A percentile compares a stretch with the other conserved stretches of the same genome.
Evolutionary conservation across 2,329 filamentous ascomycete genomes (phyloP).

Genomic region (Myrmaecium sp.): DNA sequence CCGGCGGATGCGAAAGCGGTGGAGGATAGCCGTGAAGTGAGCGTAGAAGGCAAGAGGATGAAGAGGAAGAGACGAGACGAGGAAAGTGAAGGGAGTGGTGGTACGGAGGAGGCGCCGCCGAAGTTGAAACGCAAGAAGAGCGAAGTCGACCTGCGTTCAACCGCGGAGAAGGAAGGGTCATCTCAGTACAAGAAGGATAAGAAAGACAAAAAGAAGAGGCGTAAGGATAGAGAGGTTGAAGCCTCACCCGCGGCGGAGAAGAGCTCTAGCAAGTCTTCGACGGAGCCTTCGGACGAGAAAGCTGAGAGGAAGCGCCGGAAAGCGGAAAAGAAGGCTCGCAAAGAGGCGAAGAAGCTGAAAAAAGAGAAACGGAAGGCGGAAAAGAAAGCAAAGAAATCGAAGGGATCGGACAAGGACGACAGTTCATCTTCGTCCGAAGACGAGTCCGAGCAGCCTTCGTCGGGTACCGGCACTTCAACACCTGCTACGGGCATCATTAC

Average conservation of each 20-base stretch:
- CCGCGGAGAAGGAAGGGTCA: slow-evolving; percentile 1
- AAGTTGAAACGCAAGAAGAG: slow-evolving; percentile 22
- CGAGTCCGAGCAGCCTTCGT: slow-evolving; percentile 8
- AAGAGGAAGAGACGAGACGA: slow-evolving; percentile 17
- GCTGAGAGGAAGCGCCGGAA: slow-evolving; percentile 24
- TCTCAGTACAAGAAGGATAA: slow-evolving; percentile 13
- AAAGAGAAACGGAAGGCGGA: slow-evolving; percentile 29
- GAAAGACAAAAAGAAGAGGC: slow-evolving; percentile 16
- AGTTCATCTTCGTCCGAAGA: slow-evolving; percentile 6
- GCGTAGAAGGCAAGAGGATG: slow-evolving; percentile 15
- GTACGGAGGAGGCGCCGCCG: slow-evolving; percentile 14
- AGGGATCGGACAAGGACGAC: slow-evolving; percentile 27
- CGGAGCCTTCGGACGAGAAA: slow-evolving; percentile 18
- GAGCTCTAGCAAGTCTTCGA: slow-evolving; percentile 2
- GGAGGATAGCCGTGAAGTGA: slow-evolving; percentile 12
- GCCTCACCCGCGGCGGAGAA: slow-evolving; percentile 6
- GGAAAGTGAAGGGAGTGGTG: slow-evolving; percentile 14
- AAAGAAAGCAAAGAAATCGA: slow-evolving; percentile 32
- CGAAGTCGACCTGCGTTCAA: slow-evolving; percentile 15
- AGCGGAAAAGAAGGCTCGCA: slow-evolving; percentile 9
- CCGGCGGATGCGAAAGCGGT: slow-evolving; percentile 29
- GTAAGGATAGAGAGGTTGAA: slow-evolving; percentile 9
- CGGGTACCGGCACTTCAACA: slow-evolving; percentile 13
- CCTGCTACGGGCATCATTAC: slow-evolving; percentile 31
- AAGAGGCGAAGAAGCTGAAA: slow-evolving; percentile 14